Evolutionary conservation across 768 basidiomycete species (phyloP), one percentile per base, ranked within the genome.

Genomic region (Crepidotus variabilis): DNA sequence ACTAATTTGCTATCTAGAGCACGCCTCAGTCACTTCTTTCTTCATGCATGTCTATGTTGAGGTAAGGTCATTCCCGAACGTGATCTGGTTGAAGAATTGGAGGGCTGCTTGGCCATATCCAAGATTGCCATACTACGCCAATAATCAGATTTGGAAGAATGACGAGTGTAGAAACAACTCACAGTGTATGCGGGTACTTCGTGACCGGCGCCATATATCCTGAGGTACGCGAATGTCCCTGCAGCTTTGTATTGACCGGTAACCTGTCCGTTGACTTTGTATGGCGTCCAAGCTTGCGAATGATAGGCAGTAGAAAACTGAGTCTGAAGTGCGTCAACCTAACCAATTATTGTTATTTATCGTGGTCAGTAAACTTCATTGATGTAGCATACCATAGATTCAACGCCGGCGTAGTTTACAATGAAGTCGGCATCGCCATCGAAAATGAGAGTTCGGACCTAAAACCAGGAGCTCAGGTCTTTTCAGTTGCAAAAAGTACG

Each of bases 351-450:
- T 8, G 28, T 28, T 28, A 28, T 28, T 28, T 28, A 28, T n/a
- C n/a, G n/a, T n/a, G n/a, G n/a, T 28, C 3, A 28, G 8, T 4
- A 28, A 8, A 8, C 4, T 28, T 28, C 28, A 28, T 28, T 3
- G 8, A 28, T 3, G 8, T 8, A 8, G 8, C 28, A 28, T 28
- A 28, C 74, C 82, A 85, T 81, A 2, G 77, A 75, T 68, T 85
- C 83, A 16, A 84, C 75, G 11, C 84, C 83, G 34, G 74, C 64
- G 60, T 71, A 83, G 65, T 84, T 86, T 54, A 78, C 63, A 57
- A 82, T 80, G 62, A 75, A 81, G 62, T 83, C 81, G 24, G 81
- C 84, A 62, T 84, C 83, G 22, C 84, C 84, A 55, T 78, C 80
- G 58, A 75, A 85, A n/a, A 84, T 63, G 45, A 82, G 63, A n/a